Evolutionary conservation across 2,329 filamentous ascomycete genomes (phyloP), one percentile per base, ranked within the genome.

Genomic region (Exophiala phaeomuriformis): DNA sequence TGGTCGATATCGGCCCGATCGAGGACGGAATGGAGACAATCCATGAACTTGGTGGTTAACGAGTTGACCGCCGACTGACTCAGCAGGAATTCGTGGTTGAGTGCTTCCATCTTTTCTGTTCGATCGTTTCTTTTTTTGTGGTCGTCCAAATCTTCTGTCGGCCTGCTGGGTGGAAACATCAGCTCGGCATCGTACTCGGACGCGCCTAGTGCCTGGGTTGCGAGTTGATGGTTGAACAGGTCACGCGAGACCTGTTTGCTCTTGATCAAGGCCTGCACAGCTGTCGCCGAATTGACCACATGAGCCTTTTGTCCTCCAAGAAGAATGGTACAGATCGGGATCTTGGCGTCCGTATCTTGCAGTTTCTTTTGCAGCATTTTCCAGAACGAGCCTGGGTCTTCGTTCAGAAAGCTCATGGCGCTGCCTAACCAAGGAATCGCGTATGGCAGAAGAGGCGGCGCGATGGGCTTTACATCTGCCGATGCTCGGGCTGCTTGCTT

Each of bases 371-470:
- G 51, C 27, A 58, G 46, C 48, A 52, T 51, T 5, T 39, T 32
- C 56, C 56, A 58, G 43, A 60, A 60, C 9, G 52, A 50, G 33
- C 54, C 52, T n/a, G 52, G 58, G 35, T 56, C 52, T 28, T 39
- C 52, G 33, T 48, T 51, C 1, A 60, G 47, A 31, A 60, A 58
- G 19, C 30, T 40, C 36, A 54, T 27, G 10, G 58, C 50, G 37
- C 58, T 52, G 5, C 58, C 58, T 19, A 60, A 41, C 50, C 52
- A 52, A 5, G 58, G 58, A 19, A 60, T 46, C 2, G 35, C 39
- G 37, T 58, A 56, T 6, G 58, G 58, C 1, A 60, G 41, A n/a
- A 55, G 19, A 2, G 57, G 57, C 9, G 57, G 52, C 8, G 39
- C 40, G 30, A 51, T 33, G 3, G 53, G 37, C 28, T 48, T 28